A percentile compares a stretch with the other conserved stretches of the same genome.
phyloP scores from a whole-genome alignment of 345 rosid species.

The Pistacia integerrima region DNA sequence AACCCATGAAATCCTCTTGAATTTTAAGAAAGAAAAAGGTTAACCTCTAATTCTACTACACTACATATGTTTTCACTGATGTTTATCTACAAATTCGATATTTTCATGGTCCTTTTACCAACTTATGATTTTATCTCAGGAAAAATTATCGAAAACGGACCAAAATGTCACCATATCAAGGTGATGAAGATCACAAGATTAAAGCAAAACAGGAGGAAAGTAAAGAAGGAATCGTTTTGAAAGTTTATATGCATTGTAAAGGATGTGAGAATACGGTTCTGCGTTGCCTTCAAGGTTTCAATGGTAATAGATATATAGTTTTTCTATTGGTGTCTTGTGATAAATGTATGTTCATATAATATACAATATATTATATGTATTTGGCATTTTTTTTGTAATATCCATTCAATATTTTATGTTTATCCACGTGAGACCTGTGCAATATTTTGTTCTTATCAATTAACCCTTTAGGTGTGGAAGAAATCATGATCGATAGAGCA shows the following conservation, averaged over 20 bases:
- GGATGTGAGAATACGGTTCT: conserved; percentile 58
- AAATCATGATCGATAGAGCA: conserved; percentile 37
- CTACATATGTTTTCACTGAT: background rate
- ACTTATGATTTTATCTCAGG: background rate
- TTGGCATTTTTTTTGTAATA: too few relatives aligned
- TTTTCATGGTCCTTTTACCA: background rate
- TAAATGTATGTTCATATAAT: too few relatives aligned
- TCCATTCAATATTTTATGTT: background rate
- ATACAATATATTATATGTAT: too few relatives aligned
- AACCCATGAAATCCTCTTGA: too few relatives aligned
- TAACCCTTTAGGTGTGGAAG: conserved; percentile 49
- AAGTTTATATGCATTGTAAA: conserved; percentile 70
- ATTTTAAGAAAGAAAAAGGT: too few relatives aligned
- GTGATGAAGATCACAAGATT: background rate
- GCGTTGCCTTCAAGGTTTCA: conserved; percentile 49
- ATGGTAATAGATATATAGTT: conserved; percentile 36
- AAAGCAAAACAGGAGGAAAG: background rate
- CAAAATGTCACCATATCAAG: background rate
- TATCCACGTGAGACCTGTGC: background rate
- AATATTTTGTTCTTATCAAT: background rate
- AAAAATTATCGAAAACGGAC: background rate
- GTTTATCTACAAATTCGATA: too few relatives aligned
- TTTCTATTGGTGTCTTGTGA: background rate
- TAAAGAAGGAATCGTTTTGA: conserved; percentile 48
- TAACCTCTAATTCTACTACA: background rate